Conservation (phyloP, 495 filamentous ascomycete species). For the Talaromyces stipitatus region DNA sequence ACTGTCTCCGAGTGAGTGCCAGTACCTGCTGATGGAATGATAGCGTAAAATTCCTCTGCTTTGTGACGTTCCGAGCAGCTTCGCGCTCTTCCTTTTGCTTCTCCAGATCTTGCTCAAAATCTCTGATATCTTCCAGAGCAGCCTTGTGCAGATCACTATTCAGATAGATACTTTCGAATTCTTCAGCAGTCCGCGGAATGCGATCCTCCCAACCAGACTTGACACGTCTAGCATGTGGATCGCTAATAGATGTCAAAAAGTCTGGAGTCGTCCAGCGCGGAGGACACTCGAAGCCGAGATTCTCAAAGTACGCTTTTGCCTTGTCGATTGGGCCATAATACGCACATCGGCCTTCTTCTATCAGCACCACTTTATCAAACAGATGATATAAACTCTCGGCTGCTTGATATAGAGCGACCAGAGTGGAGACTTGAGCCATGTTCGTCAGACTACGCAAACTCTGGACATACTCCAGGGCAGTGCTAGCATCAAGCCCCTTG, state of each 20-base stretch:
- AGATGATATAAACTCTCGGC: slow-evolving; percentile 60
- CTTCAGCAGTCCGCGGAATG: slow-evolving; percentile 51
- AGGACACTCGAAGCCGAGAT: slow-evolving; percentile 53
- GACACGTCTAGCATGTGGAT: slow-evolving; percentile 52
- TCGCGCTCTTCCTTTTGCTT: slow-evolving; percentile 38
- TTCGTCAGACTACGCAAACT: slow-evolving; percentile 55
- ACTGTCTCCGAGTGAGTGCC: slow-evolving; percentile 60
- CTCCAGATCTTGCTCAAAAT: slow-evolving; percentile 45
- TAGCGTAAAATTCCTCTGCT: slow-evolving; percentile 56
- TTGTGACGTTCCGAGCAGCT: slow-evolving; percentile 34
- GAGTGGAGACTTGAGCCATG: slow-evolving; percentile 51
- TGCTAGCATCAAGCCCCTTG: slow-evolving; percentile 58
- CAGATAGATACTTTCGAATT: slow-evolving; percentile 48
- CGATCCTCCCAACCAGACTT: slow-evolving; percentile 51
- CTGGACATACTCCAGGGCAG: slow-evolving; percentile 59
- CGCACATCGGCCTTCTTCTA: slow-evolving; percentile 57
- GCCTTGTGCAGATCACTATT: slow-evolving; percentile 33
- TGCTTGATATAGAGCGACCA: slow-evolving; percentile 65
- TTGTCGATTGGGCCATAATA: slow-evolving; percentile 55
- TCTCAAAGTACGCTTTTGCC: slow-evolving; percentile 55
- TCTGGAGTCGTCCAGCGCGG: slow-evolving; percentile 60
- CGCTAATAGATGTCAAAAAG: slow-evolving; percentile 61
- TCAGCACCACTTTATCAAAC: slow-evolving; percentile 64
- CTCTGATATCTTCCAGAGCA: slow-evolving; percentile 33
- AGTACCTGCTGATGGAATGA: slow-evolving; percentile 59